phyloP scores from a whole-genome alignment of 495 filamentous ascomycete genomes.

The Daldinia loculata region DNA sequence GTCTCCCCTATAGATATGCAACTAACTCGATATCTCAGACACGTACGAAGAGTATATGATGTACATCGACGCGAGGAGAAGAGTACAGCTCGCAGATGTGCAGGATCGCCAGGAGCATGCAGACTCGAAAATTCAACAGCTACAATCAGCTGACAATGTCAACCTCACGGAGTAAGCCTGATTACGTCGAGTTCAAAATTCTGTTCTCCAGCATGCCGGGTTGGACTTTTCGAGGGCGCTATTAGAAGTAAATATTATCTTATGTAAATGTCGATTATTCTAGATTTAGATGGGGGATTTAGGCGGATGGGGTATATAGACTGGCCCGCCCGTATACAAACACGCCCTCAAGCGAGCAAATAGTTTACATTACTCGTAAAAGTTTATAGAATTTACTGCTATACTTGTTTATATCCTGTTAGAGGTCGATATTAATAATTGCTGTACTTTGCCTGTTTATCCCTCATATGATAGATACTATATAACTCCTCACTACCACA shows the following conservation, averaged over 20 bases:
- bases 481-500: no score
- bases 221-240: background rate
- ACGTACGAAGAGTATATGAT: conserved; percentile 82
- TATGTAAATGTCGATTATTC: background rate
- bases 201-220: background rate
- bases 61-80: conserved; percentile 75
- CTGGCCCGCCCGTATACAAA: background rate
- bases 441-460: background rate
- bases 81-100: conserved; percentile 54
- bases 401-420: no score
- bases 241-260: background rate
- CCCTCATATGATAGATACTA: no score
- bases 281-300: background rate
- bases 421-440: no score
- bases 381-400: no score
- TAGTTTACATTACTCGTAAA: no score
- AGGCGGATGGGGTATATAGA: background rate
- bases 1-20: background rate
- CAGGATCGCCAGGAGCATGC: conserved; percentile 39
- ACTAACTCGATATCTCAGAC: conserved; percentile 38
- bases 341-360: background rate
- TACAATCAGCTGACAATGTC: conserved; percentile 18
- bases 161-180: conserved; percentile 41
- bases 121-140: conserved; percentile 7
- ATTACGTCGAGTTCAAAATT: background rate